Evolutionary conservation across 805 yeast genomes (phyloP).

Genomic region (Sugiyamaella lignohabitans): DNA sequence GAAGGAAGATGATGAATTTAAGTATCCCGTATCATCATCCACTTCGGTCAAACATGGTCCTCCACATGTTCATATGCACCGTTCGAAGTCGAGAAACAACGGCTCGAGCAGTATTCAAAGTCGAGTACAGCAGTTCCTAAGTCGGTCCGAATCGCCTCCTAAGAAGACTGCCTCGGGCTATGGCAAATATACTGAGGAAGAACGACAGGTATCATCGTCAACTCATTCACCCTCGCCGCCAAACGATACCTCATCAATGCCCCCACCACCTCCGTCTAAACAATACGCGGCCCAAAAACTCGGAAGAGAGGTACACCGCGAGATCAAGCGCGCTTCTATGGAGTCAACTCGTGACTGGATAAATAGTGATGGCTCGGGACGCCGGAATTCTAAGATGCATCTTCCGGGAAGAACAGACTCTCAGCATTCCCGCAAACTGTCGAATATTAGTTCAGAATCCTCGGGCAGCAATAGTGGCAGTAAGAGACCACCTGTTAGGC

Average conservation of each 20-base stretch:
- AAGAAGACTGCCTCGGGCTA: conserved; percentile 71
- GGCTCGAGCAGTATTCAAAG: conserved; percentile 31
- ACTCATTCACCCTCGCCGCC: not conserved
- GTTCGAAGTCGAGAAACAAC: conserved; percentile 23
- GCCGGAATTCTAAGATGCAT: not conserved
- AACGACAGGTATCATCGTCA: not conserved
- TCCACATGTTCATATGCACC: too few relatives aligned
- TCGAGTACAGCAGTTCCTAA: conserved; percentile 31
- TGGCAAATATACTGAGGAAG: conserved; percentile 59
- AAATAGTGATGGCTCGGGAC: not conserved
- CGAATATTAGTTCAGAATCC: conserved; percentile 16
- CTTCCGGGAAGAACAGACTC: not conserved
- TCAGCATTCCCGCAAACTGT: conserved; percentile 15
- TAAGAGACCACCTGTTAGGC: conserved; percentile 11
- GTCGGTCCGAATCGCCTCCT: conserved; percentile 33
- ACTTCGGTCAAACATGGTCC: too few relatives aligned
- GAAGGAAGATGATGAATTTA: not conserved
- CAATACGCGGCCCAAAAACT: not conserved
- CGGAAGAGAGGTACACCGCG: not conserved
- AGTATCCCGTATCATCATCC: conserved; percentile 1
- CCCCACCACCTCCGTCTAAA: not conserved
- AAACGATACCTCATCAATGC: not conserved
- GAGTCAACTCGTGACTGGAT: not conserved
- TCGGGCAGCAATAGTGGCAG: conserved; percentile 12
- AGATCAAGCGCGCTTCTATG: not conserved